Evolutionary conservation across 306 rosid species (phyloP), one percentile per base, ranked within the genome.

Genomic region (Oxytropis ochrocephala): DNA sequence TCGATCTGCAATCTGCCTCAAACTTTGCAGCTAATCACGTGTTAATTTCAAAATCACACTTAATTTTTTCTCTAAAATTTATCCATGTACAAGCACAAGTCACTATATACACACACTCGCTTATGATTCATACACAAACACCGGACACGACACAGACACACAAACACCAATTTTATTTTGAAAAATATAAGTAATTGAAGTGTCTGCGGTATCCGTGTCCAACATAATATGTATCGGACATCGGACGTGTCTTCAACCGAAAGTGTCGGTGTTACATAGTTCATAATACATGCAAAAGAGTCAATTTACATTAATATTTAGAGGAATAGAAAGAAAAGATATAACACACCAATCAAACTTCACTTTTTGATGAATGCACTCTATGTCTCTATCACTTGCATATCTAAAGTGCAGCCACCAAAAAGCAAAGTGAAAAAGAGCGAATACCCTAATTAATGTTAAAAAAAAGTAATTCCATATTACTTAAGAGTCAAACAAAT

Each of bases 311-410:
- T 48, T 19, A 67, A 72, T 17, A 38, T 61, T 21, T 43, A 3
- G 38, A 4, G 10, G 6, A 33, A 41, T n/a, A 52, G 75, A 29
- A 53, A 2, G 65, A 11, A 35, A 57, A 12, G 8, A 36, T 7
- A 18, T 27, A 55, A 75, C 64, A 9, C 56, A 67, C 54, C 69
- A 64, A 70, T 41, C 36, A 29, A 51, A 75, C 73, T 79, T 75
- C 66, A 72, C 73, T 69, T 88, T 89, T 80, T 83, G 66, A 85
- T 83, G 81, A 78, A 71, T 83, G 90, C 90, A 80, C 89, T 86
- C 85, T 60, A 75, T n/a, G n/a, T n/a, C n/a, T 54, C 68, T 74
- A 38, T 68, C 77, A 70, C 74, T 49, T 39, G 52, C 7, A 27
- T 54, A 51, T 46, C 73, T 64, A 70, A 77, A 84, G 94, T 78